These are phyloP conservation scores for Aspergillus felis DNA, from an alignment of 2,329 filamentous ascomycete genomes.

Conservation along the genomic window DNA sequence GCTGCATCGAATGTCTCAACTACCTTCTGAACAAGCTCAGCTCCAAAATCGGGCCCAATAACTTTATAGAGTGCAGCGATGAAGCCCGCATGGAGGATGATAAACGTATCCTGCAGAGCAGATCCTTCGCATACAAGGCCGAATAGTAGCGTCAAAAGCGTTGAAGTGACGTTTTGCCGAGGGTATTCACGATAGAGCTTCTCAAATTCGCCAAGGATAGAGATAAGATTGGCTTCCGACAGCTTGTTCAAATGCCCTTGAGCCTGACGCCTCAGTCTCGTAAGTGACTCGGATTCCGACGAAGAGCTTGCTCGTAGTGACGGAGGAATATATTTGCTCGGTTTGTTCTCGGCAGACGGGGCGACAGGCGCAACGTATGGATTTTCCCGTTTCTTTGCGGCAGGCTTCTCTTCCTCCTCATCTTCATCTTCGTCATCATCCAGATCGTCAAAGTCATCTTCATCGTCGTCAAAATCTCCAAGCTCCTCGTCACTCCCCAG, in stretches of 20 bases:
- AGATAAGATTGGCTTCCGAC: constrained; percentile 83
- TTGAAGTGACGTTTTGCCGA: constrained; percentile 81
- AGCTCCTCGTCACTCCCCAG: constrained; percentile 23
- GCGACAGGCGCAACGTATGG: constrained; percentile 74
- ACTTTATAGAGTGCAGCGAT: constrained; percentile 83
- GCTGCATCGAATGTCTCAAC: constrained; percentile 70
- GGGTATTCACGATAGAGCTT: constrained; percentile 78
- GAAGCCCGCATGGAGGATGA: constrained; percentile 87
- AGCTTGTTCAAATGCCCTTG: constrained; percentile 90
- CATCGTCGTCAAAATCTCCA: constrained; percentile 28
- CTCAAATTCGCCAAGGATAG: constrained; percentile 78
- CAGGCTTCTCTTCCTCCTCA: constrained; percentile 38
- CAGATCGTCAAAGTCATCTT: constrained; percentile 22
- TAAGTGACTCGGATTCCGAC: constrained; percentile 63
- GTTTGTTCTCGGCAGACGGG: constrained; percentile 39
- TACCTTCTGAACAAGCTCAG: constrained; percentile 74
- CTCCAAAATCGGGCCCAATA: constrained; percentile 83
- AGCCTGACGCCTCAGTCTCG: constrained; percentile 70
- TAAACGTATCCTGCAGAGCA: constrained; percentile 77
- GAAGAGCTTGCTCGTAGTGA: constrained; percentile 65
- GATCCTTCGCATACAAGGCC: constrained; percentile 76
- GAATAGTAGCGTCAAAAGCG: constrained; percentile 71
- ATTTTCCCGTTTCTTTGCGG: constrained; percentile 65
- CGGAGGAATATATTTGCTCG: constrained; percentile 80
- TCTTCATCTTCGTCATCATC: constrained; percentile 25